Evolutionary conservation across 768 basidiomycete genomes (phyloP), one percentile per base, ranked within the genome.

Genomic region (Galerina marginata): DNA sequence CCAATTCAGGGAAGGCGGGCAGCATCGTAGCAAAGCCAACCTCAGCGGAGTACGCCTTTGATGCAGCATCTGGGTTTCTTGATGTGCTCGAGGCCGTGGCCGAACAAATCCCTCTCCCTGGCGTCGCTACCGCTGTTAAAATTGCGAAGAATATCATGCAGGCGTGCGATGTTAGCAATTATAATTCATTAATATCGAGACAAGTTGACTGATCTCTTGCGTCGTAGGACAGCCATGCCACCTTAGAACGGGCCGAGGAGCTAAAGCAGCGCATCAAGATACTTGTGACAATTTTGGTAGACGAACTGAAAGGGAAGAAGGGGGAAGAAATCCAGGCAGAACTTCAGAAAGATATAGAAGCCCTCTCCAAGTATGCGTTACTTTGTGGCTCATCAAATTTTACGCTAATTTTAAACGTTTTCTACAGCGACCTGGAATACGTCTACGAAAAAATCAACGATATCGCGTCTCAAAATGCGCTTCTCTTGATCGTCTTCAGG

Each of bases 361-460:
- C 14, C 29, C 54, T 54, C 26, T 29, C 40, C 9, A 23, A 45
- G 54, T 54, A 16, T 4, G 14, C n/a, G 6, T n/a, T 36, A 9
- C 37, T 16, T 12, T 38, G 3, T n/a, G 9, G 47, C 9, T 29
- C 9, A 1, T 38, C 23, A 10, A 14, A 3, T 12, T 44, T 23
- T 20, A 26, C 6, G n/a, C 54, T 29, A 6, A 54, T 29, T 26
- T n/a, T 16, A 4, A 7, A 33, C 2, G 7, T n/a, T 44, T 51
- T 25, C 23, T 20, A 33, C 40, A 49, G 49, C 12, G 42, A 20
- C 26, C 25, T 48, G 54, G 51, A 47, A 26, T 38, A 49, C n/a
- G 58, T 59, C 49, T 47, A 54, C 44, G 36, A 6, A n/a, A 49
- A 57, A 16, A 26, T 49, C 14, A 20, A 57, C 23, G 47, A 37